Evolutionary conservation across 768 basidiomycete genomes (phyloP), one percentile per base, ranked within the genome.

Genomic region (Suillus subalutaceus): DNA sequence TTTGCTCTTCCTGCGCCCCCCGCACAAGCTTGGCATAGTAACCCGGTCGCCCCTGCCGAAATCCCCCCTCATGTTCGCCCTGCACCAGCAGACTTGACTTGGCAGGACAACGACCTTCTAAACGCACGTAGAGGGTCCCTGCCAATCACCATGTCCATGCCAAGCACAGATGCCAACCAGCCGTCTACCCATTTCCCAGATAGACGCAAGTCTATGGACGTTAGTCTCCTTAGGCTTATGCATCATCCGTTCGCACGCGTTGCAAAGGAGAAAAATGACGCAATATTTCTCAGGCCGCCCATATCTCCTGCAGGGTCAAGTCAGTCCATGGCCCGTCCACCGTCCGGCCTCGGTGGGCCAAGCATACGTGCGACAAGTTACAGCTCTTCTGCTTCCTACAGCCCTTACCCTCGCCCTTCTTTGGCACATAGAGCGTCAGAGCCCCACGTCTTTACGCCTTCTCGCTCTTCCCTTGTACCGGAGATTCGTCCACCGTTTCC

Each of bases 41-140:
- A 83, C 10, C 74, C 82, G 52, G 75, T 76, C 61, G 78, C 68
- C 0, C 66, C 67, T n/a, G 48, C 58, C n/a, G 73, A 73, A 5
- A 32, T 73, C 40, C 68, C 69, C 57, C 71, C 70, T 52, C 73
- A 72, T 64, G 20, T 72, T 59, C 77, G 67, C 68, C 73, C 44
- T 70, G 67, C 72, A 63, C 63, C 69, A 62, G 71, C 70, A 41
- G 71, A 71, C 26, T 46, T 65, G 63, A 71, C 41, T 63, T 64
- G 63, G 63, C 69, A 73, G 70, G 71, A 79, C 72, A 41, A 41
- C 68, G 74, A 79, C 72, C 64, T 78, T 69, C 69, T 78, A 74
- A 79, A 67, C 72, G 68, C 68, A 63, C 75, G 88, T 65, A 84
- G 88, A 41, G 85, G 86, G 20, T 90, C 88, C 4, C 79, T 89